Percentiles rank a stretch among this genome's conserved stretches.
phyloP scores from a whole-genome alignment of 345 rosid genomes.

The Luvunga scandens region DNA sequence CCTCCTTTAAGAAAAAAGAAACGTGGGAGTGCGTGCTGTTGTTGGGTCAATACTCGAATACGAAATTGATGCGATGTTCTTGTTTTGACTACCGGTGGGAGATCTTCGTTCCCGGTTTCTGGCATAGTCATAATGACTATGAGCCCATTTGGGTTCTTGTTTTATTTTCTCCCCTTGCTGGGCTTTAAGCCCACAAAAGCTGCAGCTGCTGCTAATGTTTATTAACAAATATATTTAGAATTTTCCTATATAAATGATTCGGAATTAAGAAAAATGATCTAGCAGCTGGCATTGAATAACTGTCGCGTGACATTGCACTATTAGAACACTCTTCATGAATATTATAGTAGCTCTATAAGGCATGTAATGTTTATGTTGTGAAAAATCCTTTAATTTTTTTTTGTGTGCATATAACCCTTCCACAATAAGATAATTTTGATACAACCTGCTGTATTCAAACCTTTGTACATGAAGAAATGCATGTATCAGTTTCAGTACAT shows the following conservation, averaged over 20 bases:
- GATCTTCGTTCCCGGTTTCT: neutral
- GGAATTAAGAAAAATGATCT: neutral
- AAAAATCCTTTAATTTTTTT: neutral
- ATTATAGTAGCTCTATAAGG: neutral
- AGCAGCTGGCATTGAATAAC: accelerated
- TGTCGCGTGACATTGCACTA: neutral
- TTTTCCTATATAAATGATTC: no score
- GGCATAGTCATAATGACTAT: neutral
- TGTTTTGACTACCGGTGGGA: neutral
- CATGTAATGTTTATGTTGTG: neutral
- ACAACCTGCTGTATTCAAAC: neutral
- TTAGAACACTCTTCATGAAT: neutral
- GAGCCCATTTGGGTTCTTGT: neutral
- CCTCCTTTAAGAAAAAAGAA: neutral
- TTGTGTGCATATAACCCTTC: neutral
- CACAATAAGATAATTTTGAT: neutral
- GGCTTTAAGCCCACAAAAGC: neutral
- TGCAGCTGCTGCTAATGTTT: neutral
- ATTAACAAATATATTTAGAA: no score
- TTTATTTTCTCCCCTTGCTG: neutral
- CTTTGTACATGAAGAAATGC: neutral
- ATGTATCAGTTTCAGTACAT: neutral
- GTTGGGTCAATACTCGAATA: neutral
- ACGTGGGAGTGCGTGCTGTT: no score
- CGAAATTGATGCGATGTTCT: neutral